Evolutionary conservation across 2,329 filamentous ascomycete species (phyloP).

Genomic region (Conoideocrella luteorostrata): DNA sequence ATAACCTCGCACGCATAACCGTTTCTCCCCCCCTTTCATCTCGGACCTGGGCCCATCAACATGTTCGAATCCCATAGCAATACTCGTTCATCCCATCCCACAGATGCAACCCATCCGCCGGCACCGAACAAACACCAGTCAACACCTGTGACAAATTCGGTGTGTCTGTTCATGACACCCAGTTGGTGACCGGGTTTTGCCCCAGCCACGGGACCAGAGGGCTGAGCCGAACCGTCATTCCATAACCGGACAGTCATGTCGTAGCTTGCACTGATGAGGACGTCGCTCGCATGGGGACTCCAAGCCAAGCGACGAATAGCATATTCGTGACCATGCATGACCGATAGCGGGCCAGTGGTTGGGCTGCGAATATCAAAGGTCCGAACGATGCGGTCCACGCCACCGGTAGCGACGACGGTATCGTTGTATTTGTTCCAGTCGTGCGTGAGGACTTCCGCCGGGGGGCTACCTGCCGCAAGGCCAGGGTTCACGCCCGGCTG

Average conservation of each 20-base stretch:
- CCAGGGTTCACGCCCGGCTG: conserved; percentile 27
- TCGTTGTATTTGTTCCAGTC: conserved; percentile 99
- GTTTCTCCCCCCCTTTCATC: conserved; percentile 12
- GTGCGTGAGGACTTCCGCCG: conserved; percentile 82
- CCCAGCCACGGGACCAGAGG: conserved; percentile 26
- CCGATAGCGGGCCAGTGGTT: conserved; percentile 60
- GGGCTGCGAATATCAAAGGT: conserved; percentile 86
- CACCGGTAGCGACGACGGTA: conserved; percentile 76
- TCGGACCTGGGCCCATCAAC: conserved; percentile 26
- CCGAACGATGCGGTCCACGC: conserved; percentile 80
- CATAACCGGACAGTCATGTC: conserved; percentile 97
- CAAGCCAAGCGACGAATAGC: conserved; percentile 80
- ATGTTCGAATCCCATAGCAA: conserved; percentile 82
- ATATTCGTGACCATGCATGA: conserved; percentile 83
- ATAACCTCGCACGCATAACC: no score
- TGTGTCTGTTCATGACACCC: conserved; percentile 85
- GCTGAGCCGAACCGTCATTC: conserved; percentile 61
- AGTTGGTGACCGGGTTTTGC: conserved; percentile 60
- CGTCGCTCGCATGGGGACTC: conserved; percentile 88
- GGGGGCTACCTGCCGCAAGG: conserved; percentile 41
- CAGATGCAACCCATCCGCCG: conserved; percentile 91
- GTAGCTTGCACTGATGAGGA: conserved; percentile 84
- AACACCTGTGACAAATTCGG: conserved; percentile 91
- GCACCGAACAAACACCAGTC: conserved; percentile 97
- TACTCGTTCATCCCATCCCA: conserved; percentile 88